phyloP scores from a whole-genome alignment of 306 rosid genomes.

The Glycine tomentella region DNA sequence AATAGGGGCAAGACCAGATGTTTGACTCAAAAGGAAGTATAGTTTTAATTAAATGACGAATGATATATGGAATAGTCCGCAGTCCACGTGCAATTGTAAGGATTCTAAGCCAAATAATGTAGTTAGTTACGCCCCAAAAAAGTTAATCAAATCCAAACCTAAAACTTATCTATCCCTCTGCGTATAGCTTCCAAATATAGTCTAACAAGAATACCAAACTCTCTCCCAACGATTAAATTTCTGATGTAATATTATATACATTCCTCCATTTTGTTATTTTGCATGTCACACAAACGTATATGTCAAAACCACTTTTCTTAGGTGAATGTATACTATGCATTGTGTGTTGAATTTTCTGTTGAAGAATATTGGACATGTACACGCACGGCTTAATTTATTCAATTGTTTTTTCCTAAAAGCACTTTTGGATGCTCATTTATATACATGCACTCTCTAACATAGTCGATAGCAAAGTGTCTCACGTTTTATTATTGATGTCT shows the following conservation, averaged over 20 bases:
- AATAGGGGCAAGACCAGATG: constrained; percentile 29
- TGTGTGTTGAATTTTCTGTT: constrained; percentile 31
- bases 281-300: constrained; percentile 30
- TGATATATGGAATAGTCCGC: background rate
- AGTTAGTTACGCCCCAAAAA: constrained; percentile 50
- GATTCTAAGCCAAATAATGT: constrained; percentile 47
- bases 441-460: background rate
- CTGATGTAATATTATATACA: constrained; percentile 6
- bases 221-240: constrained; percentile 12
- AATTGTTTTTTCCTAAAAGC: background rate
- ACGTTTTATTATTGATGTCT: constrained; percentile 47
- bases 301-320: constrained; percentile 11
- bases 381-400: background rate
- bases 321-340: background rate
- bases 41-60: constrained; percentile 6
- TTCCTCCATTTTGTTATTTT: constrained; percentile 2
- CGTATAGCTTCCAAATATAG: constrained; percentile 42
- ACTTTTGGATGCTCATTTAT: background rate
- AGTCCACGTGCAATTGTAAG: constrained; percentile 45
- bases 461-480: constrained; percentile 43
- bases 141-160: constrained; percentile 46
- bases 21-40: constrained; percentile 42
- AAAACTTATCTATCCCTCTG: constrained; percentile 41
- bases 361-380: constrained; percentile 30
- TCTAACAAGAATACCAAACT: constrained; percentile 51